Conservation (phyloP, 345 rosid genomes). For the Eucalyptus pauciflora region DNA sequence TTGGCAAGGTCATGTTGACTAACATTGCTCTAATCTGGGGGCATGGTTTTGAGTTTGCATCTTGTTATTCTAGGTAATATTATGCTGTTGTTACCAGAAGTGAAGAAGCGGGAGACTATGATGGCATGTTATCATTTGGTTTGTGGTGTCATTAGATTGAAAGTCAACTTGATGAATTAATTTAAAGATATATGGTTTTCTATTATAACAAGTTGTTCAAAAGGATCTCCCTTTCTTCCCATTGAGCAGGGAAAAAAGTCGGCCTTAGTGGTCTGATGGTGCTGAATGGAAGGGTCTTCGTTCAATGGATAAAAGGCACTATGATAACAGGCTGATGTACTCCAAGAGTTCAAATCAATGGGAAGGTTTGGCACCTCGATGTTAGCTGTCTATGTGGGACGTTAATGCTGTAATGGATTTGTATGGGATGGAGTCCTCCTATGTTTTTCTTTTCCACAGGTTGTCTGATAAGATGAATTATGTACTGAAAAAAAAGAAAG, state of each 20-base stretch:
- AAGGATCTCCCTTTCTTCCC: not conserved
- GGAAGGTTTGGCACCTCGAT: not conserved
- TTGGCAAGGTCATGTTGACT: not conserved
- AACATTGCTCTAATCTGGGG: not conserved
- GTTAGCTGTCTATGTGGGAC: not conserved
- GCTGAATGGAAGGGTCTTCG: not conserved
- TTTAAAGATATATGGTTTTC: not conserved
- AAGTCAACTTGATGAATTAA: not conserved
- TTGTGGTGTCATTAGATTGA: too few species aligned
- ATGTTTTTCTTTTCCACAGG: not conserved
- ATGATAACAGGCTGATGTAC: not conserved
- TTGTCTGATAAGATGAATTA: not conserved
- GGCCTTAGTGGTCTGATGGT: rapidly evolving
- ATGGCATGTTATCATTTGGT: too few species aligned
- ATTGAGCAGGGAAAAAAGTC: not conserved
- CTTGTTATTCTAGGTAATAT: too few species aligned
- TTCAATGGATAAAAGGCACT: rapidly evolving
- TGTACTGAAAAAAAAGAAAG: not conserved
- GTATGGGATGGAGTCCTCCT: not conserved
- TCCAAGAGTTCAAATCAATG: not conserved
- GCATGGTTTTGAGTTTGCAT: not conserved
- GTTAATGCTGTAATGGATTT: not conserved
- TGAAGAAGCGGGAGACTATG: too few species aligned
- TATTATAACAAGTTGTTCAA: not conserved
- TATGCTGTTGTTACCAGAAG: too few species aligned